A percentile compares a stretch with the other conserved stretches of the same genome.
Conservation (phyloP, 2,329 filamentous ascomycete species). For the Fulvia fulva region DNA sequence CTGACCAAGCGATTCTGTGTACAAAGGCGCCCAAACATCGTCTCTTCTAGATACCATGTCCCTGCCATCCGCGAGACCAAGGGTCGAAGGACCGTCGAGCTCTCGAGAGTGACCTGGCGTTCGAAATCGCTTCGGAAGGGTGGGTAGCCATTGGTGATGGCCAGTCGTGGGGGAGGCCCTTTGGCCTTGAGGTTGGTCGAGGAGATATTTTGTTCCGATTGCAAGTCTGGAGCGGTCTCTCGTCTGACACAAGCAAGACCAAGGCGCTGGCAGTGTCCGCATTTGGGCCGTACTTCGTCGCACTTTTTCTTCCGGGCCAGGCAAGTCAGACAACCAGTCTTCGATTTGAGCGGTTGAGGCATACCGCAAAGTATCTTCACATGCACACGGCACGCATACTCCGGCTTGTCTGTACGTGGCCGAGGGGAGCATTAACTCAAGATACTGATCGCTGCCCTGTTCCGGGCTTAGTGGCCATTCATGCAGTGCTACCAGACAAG, state of each 20-base stretch:
- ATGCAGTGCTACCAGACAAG: not conserved
- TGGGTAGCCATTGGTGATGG: slow-evolving; percentile 17
- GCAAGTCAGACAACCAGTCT: slow-evolving; percentile 89
- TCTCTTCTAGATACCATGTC: slow-evolving; percentile 5
- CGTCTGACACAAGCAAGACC: slow-evolving; percentile 12
- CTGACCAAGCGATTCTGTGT: slow-evolving; percentile 14
- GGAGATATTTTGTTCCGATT: not conserved
- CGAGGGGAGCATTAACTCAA: not conserved
- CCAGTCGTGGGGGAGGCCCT: not conserved
- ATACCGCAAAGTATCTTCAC: not conserved
- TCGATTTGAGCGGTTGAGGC: slow-evolving; percentile 44
- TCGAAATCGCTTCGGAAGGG: slow-evolving; percentile 14
- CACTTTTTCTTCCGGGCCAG: slow-evolving; percentile 92
- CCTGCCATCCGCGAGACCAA: slow-evolving; percentile 14
- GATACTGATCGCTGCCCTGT: not conserved
- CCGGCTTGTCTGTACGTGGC: slow-evolving; percentile 1
- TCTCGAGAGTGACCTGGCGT: slow-evolving; percentile 6
- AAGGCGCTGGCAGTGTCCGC: slow-evolving; percentile 75
- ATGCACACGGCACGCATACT: not conserved
- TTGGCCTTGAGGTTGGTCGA: slow-evolving; percentile 11
- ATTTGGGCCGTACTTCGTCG: slow-evolving; percentile 85
- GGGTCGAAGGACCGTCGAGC: slow-evolving; percentile 4
- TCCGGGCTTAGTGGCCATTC: not conserved
- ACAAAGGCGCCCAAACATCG: slow-evolving; percentile 13
- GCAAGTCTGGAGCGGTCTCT: not conserved